phyloP scores from a whole-genome alignment of 179 eudicot genomes.

The Spinacia oleracea region DNA sequence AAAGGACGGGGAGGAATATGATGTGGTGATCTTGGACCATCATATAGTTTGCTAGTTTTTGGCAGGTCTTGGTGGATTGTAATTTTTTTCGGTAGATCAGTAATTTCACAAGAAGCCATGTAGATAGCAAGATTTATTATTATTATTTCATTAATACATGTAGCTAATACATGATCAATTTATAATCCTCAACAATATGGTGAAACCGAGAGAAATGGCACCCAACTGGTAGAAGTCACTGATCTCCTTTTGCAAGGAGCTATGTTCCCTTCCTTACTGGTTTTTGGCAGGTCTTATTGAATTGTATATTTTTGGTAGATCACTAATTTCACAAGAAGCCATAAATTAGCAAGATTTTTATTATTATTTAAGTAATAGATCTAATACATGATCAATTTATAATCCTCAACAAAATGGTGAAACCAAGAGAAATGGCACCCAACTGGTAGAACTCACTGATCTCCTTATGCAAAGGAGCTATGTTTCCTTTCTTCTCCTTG shows the following conservation, averaged over 20 bases:
- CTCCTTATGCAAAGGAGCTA: neutral
- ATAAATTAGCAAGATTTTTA: neutral
- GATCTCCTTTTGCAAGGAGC: neutral
- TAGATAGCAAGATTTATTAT: neutral
- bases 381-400: constrained; percentile 6
- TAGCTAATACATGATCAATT: constrained; percentile 4
- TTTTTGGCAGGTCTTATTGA: neutral
- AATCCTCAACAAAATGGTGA: constrained; percentile 9
- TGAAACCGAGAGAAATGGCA: constrained; percentile 18
- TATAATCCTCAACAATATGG: constrained; percentile 10
- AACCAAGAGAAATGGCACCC: constrained; percentile 17
- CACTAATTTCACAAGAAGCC: neutral
- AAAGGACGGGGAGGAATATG: neutral
- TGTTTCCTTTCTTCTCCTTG: neutral
- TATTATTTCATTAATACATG: constrained; percentile 3
- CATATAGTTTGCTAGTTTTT: neutral
- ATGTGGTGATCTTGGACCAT: neutral
- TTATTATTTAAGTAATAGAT: neutral
- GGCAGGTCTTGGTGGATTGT: neutral
- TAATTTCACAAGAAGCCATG: neutral
- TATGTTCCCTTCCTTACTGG: neutral
- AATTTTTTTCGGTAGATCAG: neutral
- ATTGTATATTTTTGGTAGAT: constrained; percentile 3
- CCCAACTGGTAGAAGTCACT: neutral
- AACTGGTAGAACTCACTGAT: constrained; percentile 4